Base-by-base conservation (phyloP, 306 rosid species). In the Erythrophleum fordii region DNA sequence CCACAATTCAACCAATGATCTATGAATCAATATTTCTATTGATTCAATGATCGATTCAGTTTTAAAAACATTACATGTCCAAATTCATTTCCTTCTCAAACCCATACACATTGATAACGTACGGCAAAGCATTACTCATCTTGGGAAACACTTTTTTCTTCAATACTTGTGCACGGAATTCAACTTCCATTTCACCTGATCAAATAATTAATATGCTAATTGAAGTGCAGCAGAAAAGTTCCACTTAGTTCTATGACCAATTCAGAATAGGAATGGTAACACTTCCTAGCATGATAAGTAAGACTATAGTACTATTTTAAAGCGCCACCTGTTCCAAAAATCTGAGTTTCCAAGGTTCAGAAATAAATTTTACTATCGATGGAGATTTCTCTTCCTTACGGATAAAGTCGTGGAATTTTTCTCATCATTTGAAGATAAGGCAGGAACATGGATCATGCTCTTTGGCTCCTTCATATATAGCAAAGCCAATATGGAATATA, bases 361-460 rank as follows among this genome's bases (percentile, higher is more conserved):
- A 49, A 49, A 49, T 45, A 45, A 12, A 45, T 45, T 48, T 14
- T 48, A 20, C 20, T 9, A 18, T 53, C 2, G 11, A 11, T 0
- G 64, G 64, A 60, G 37, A 14, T 34, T 34, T 34, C 69, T 64
- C 46, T 14, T 0, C 46, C 9, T 3, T 29, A 14, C 0, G 17
- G 42, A 31, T 64, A 64, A 34, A 18, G 45, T 34, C 14, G 45
- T 1, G 11, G 12, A 56, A 34, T 20, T 10, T 55, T 22, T 55
- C 29, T 65, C 45, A 34, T 64, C 46, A 35, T 65, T n/a, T 35
- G 12, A 18, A 10, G 71, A 65, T 37, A 65, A 65, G 71, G 48
- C 8, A 65, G 71, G 45, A 62, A 64, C 70, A 64, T 17, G 41
- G 22, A 35, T 37, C 70, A 65, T 65, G 71, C 48, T 22, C 16